Evolutionary conservation across 2,329 filamentous ascomycete genomes (phyloP), one percentile per base, ranked within the genome.

Genomic region (Macrophomina tecta): DNA sequence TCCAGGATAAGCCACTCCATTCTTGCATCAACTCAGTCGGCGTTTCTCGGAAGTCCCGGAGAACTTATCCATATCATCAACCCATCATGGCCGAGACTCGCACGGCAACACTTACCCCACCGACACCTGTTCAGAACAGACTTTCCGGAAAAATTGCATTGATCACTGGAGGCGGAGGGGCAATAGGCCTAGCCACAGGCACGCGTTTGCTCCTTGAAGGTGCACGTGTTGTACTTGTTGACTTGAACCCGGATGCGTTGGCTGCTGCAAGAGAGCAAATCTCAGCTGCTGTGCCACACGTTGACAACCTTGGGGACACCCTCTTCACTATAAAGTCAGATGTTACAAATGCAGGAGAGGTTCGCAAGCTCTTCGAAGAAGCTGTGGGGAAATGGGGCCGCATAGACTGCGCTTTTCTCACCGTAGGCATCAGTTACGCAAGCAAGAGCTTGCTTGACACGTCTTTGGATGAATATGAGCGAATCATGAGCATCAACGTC

Each of bases 401-500:
- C 40, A 49, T 77, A 30, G 75, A 77, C 42, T 71, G 61, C 49
- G 46, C 61, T 16, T 61, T 61, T 48, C 56, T 61, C 42, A 61
- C 48, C 23, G 56, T 48, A 11, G 42, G 56, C 5, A 48, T 61
- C 42, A 68, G 70, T 30, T 73, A 73, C 9, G 69, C 69, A 12
- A 76, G 76, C 48, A 73, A 71, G 9, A 75, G 72, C 58, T 69
- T 80, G 36, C 72, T 79, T n/a, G 78, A 80, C 40, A 77, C 75
- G 9, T 73, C 69, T 11, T 76, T 74, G 52, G 75, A 78, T 40
- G 73, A 75, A 28, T 80, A 74, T 64, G 75, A 80, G 45, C 70
- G 71, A 46, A 72, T 80, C 18, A 80, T 80, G 74, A 67, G 70
- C 11, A 72, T 77, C 18, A 80, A 80, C 53, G 75, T 76, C 18